phyloP scores from a whole-genome alignment of 495 filamentous ascomycete species.

The Xylaria scruposa region DNA sequence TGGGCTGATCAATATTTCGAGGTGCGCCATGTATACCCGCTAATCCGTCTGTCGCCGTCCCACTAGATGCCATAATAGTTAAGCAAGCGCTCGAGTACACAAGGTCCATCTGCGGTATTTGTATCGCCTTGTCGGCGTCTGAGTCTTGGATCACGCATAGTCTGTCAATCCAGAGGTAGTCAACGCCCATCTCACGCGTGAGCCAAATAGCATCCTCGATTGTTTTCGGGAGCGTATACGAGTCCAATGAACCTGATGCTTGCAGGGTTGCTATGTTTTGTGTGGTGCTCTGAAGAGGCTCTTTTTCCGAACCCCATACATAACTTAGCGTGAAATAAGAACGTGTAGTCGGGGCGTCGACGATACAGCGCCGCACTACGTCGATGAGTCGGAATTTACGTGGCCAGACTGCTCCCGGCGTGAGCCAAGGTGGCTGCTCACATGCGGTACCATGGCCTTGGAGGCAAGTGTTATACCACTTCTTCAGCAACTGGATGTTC shows the following conservation, averaged over 20 bases:
- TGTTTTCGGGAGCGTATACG: not conserved
- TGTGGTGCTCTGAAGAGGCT: constrained; percentile 23
- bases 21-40: not conserved
- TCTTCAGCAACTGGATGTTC: not conserved
- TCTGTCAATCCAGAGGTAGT: constrained; percentile 49
- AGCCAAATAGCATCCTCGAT: constrained; percentile 41
- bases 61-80: constrained; percentile 41
- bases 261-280: constrained; percentile 21
- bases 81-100: constrained; percentile 35
- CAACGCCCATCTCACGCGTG: constrained; percentile 35
- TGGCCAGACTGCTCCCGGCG: not conserved
- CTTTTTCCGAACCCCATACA: constrained; percentile 33
- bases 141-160: constrained; percentile 47
- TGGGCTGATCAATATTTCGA: not conserved
- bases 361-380: constrained; percentile 11
- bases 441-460: not conserved
- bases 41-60: not conserved
- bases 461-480: not conserved
- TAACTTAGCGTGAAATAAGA: constrained; percentile 36
- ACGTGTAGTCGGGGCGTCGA: constrained; percentile 15
- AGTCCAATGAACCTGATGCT: not conserved
- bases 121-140: constrained; percentile 35
- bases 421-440: not conserved
- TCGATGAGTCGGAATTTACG: not conserved
- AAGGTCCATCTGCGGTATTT: constrained; percentile 42